Evolutionary conservation across 495 filamentous ascomycete species (phyloP).

Genomic region (Penicillium malachiteum): DNA sequence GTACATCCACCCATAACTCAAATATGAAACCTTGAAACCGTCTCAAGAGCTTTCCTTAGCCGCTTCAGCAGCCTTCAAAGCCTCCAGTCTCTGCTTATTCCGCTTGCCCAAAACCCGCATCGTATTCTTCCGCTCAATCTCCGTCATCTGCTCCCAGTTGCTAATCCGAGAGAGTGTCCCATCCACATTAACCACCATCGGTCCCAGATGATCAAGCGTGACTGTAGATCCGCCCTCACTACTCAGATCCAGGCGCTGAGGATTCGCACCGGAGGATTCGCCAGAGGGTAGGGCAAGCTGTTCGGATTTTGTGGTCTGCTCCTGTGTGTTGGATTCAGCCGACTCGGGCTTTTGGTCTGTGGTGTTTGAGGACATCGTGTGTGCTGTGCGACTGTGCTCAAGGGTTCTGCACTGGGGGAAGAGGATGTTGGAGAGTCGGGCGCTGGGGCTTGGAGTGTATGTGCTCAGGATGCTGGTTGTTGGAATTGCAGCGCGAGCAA

Average conservation of each 20-base stretch:
- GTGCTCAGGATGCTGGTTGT: constrained; percentile 5
- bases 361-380: constrained; percentile 20
- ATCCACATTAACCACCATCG: constrained; percentile 67
- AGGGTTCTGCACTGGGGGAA: constrained; percentile 23
- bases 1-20: neutral
- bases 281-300: constrained; percentile 29
- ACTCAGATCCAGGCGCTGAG: constrained; percentile 46
- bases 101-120: constrained; percentile 61
- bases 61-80: constrained; percentile 39
- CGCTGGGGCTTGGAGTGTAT: constrained; percentile 6
- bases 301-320: constrained; percentile 12
- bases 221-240: constrained; percentile 42
- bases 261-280: constrained; percentile 8
- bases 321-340: constrained; percentile 14
- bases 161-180: constrained; percentile 62
- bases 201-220: constrained; percentile 59
- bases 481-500: constrained; percentile 23
- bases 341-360: constrained; percentile 7
- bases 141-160: constrained; percentile 68
- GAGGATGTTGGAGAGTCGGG: constrained; percentile 22
- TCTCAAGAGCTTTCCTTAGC: neutral
- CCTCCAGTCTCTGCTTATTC: constrained; percentile 60
- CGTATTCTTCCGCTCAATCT: constrained; percentile 60
- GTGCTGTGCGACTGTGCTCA: constrained; percentile 11
- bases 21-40: no score